Conservation (phyloP, 495 filamentous ascomycete species). For the Jackrogersella multiformis region DNA sequence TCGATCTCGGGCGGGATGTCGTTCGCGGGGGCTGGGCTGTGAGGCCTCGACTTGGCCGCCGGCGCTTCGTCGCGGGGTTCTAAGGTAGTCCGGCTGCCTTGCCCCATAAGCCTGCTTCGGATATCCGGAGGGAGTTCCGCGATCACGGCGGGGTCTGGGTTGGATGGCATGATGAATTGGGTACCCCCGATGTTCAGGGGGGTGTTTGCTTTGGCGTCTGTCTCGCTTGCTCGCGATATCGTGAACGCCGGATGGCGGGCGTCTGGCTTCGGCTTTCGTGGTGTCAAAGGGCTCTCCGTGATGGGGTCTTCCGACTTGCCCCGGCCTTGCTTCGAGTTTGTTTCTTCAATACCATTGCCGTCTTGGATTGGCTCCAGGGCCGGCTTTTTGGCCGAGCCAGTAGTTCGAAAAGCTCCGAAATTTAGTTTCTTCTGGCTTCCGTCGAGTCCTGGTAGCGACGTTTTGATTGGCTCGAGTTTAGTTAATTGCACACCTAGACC, state of each 20-base stretch:
- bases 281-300: conserved; percentile 64
- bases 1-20: conserved; percentile 67
- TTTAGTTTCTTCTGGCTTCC: conserved; percentile 71
- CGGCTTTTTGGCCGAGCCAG: conserved; percentile 44
- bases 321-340: conserved; percentile 61
- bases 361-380: conserved; percentile 40
- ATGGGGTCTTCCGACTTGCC: conserved; percentile 49
- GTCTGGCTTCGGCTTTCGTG: conserved; percentile 64
- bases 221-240: conserved; percentile 62
- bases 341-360: conserved; percentile 17
- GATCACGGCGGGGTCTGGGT: conserved; percentile 77
- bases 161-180: conserved; percentile 86
- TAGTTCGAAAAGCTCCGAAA: conserved; percentile 40
- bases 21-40: conserved; percentile 52
- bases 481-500: conserved; percentile 92
- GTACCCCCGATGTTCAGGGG: conserved; percentile 82
- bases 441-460: conserved; percentile 51
- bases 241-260: conserved; percentile 62
- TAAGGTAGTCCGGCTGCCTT: conserved; percentile 37
- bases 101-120: conserved; percentile 70
- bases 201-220: conserved; percentile 66
- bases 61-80: conserved; percentile 41
- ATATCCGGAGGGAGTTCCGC: conserved; percentile 84
- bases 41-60: conserved; percentile 40
- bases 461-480: conserved; percentile 82